phyloP scores from a whole-genome alignment of 2,329 filamentous ascomycete genomes.

The Botrytis fragariae region DNA sequence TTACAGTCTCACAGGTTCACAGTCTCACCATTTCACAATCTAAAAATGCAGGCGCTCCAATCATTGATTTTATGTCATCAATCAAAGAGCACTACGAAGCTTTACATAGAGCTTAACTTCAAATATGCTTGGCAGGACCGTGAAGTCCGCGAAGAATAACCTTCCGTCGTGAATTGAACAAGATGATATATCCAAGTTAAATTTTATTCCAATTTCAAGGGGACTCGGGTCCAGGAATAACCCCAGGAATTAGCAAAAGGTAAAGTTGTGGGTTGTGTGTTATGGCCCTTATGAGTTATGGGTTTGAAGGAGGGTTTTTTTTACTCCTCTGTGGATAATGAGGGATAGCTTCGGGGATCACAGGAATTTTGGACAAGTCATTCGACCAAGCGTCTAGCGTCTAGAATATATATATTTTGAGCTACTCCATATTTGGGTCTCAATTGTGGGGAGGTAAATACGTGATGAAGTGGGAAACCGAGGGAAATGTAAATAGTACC shows the following conservation, averaged over 20 bases:
- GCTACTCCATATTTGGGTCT: background rate
- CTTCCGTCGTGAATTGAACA: background rate
- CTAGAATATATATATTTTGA: background rate
- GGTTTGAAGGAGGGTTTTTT: background rate
- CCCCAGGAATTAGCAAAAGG: slow-evolving; percentile 10
- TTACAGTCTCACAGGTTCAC: background rate
- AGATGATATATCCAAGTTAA: background rate
- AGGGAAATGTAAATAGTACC: background rate
- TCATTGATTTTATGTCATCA: background rate
- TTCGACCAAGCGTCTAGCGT: slow-evolving; percentile 1
- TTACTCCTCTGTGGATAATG: background rate
- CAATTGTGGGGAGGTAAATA: slow-evolving; percentile 5
- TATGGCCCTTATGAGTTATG: background rate
- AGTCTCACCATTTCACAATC: background rate
- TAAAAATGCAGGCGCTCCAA: slow-evolving; percentile 14
- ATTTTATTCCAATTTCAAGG: background rate
- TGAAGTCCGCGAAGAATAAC: background rate
- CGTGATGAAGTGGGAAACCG: slow-evolving; percentile 3
- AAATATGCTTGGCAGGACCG: background rate
- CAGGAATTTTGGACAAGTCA: background rate
- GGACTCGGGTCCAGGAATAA: slow-evolving; percentile 7
- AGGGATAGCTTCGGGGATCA: background rate
- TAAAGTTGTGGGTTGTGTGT: background rate
- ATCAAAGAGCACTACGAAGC: background rate
- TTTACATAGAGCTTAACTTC: background rate